A percentile compares a stretch with the other conserved stretches of the same genome.
phyloP scores from a whole-genome alignment of 257 asterid species.

The Solanum medicagineum region DNA sequence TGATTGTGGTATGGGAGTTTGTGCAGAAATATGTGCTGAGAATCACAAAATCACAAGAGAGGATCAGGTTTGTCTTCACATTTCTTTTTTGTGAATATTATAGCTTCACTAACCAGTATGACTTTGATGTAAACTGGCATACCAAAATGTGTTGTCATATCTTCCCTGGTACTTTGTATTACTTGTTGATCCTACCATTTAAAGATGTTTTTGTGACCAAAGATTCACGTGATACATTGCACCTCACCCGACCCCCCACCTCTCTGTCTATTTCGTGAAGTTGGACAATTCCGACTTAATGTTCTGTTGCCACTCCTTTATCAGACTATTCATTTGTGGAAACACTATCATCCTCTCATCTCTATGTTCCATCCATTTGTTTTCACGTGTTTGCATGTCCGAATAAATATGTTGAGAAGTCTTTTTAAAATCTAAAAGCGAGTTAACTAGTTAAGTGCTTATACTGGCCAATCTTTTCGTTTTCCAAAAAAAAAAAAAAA shows the following conservation, averaged over 20 bases:
- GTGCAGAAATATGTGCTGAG: slow-evolving; percentile 95
- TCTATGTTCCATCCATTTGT: neutral
- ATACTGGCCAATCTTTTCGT: neutral
- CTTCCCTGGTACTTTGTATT: too few relatives aligned
- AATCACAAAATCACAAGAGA: slow-evolving; percentile 75
- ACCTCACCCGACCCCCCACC: too few relatives aligned
- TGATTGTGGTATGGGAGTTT: slow-evolving; percentile 95
- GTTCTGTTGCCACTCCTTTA: neutral
- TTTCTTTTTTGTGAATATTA: neutral
- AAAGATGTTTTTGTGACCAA: neutral
- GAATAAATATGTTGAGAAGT: neutral
- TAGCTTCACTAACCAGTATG: neutral
- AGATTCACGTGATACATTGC: neutral
- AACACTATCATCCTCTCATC: neutral
- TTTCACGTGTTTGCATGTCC: neutral
- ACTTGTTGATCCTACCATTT: neutral
- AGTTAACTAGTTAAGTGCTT: neutral
- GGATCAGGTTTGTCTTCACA: slow-evolving; percentile 56
- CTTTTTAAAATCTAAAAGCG: neutral
- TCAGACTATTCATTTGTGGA: neutral
- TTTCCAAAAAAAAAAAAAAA: neutral
- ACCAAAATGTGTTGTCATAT: neutral
- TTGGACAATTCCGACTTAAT: neutral
- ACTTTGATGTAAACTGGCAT: neutral
- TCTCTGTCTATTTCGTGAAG: neutral